Evolutionary conservation across 805 yeast species (phyloP).

Genomic region (Candida glaebosa): DNA sequence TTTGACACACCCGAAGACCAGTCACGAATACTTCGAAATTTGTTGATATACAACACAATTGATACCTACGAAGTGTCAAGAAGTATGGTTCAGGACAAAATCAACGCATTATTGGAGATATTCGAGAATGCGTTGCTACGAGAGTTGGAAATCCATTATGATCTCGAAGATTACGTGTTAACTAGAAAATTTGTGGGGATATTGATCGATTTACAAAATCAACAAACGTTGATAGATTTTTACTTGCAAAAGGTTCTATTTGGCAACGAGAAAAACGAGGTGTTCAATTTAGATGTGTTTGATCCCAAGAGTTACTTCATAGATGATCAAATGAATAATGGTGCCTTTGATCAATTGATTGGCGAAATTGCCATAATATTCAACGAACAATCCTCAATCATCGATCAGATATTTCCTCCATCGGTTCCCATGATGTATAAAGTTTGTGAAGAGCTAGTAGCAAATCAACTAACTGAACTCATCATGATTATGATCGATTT

Average conservation of each 20-base stretch:
- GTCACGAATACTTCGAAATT: conserved; percentile 40
- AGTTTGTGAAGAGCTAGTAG: conserved; percentile 44
- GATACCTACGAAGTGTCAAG: conserved; percentile 28
- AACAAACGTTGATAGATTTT: conserved; percentile 42
- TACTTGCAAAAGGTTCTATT: conserved; percentile 41
- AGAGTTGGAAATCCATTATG: conserved; percentile 62
- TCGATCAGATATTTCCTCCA: conserved; percentile 44
- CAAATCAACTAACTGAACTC: conserved; percentile 36
- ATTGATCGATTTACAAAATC: conserved; percentile 33
- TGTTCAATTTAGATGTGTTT: conserved; percentile 28
- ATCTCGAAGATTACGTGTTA: conserved; percentile 39
- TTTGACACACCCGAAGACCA: conserved; percentile 52
- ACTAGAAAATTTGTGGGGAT: conserved; percentile 35
- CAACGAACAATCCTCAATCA: conserved; percentile 33
- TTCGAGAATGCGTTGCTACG: conserved; percentile 68
- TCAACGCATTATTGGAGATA: conserved; percentile 58
- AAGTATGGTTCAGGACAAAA: conserved; percentile 33
- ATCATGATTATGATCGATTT: conserved; percentile 23
- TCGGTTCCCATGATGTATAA: conserved; percentile 45
- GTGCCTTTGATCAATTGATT: conserved; percentile 21
- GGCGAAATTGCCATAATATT: conserved; percentile 30
- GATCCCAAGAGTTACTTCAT: conserved; percentile 21
- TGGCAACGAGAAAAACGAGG: conserved; percentile 30
- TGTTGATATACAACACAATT: conserved; percentile 36
- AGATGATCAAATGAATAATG: conserved; percentile 10